phyloP scores from a whole-genome alignment of 768 basidiomycete species.

The Hortiboletus campestris region DNA sequence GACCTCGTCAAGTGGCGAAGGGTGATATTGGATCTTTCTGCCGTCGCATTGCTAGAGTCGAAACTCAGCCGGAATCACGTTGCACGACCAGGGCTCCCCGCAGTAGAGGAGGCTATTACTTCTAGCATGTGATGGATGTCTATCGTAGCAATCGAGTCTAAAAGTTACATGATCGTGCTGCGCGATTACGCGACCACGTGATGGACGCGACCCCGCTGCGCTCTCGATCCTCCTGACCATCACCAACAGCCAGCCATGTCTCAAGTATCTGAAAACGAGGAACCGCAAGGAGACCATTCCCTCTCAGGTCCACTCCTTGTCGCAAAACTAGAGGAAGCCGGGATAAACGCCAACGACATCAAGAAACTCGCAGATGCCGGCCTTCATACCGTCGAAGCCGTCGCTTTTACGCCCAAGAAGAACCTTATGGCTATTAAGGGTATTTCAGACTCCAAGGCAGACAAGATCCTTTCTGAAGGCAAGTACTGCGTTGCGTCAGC shows the following conservation, averaged over 20 bases:
- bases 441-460: slow-evolving; percentile 95
- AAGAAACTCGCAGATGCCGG: slow-evolving; percentile 94
- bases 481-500: slow-evolving; percentile 18
- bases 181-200: slow-evolving; percentile 30
- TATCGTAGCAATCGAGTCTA: background rate
- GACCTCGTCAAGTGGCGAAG: slow-evolving; percentile 83
- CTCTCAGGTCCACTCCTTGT: slow-evolving; percentile 83
- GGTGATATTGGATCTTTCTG: slow-evolving; percentile 76
- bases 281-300: slow-evolving; percentile 49
- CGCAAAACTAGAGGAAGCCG: slow-evolving; percentile 81
- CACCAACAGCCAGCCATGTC: slow-evolving; percentile 31
- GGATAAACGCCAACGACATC: slow-evolving; percentile 86
- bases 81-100: background rate
- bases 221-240: background rate
- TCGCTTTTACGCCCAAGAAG: slow-evolving; percentile 97
- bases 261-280: slow-evolving; percentile 51
- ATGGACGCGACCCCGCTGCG: slow-evolving; percentile 25
- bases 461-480: slow-evolving; percentile 94
- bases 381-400: slow-evolving; percentile 89
- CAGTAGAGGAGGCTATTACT: slow-evolving; percentile 3
- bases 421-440: slow-evolving; percentile 87
- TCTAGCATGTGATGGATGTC: background rate
- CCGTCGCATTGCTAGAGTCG: slow-evolving; percentile 76
- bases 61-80: slow-evolving; percentile 46
- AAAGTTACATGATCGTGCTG: too few species aligned